These are phyloP conservation scores for Puccinellia tenuiflora DNA, from an alignment of 176 grass and related monocot species.

Conservation along the genomic window DNA sequence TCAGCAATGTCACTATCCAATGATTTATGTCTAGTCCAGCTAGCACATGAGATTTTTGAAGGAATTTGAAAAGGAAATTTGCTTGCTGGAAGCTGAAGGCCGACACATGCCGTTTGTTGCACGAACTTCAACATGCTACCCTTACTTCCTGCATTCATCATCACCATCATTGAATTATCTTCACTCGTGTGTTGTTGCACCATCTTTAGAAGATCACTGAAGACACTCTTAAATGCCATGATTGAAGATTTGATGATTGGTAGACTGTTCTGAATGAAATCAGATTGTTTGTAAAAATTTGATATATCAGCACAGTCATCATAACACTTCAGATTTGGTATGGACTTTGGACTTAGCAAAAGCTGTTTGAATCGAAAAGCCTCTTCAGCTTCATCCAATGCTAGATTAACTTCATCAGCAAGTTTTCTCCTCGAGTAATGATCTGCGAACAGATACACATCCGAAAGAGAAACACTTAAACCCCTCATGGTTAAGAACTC, in stretches of 20 bases:
- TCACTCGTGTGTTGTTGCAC: conserved; percentile 45
- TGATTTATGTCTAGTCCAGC: conserved; percentile 60
- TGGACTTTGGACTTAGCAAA: conserved; percentile 49
- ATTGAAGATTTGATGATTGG: conserved; percentile 50
- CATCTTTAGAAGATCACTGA: conserved; percentile 60
- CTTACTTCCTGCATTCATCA: conserved; percentile 88
- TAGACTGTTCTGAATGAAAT: conserved; percentile 27
- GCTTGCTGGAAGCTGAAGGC: conserved; percentile 65
- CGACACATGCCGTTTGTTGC: conserved; percentile 82
- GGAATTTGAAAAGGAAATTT: conserved; percentile 71
- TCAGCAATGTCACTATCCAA: conserved; percentile 15
- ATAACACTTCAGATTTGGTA: conserved; percentile 37
- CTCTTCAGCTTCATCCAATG: conserved; percentile 79
- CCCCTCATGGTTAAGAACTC: conserved; percentile 74
- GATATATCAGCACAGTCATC: conserved; percentile 46
- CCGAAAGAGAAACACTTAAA: conserved; percentile 70
- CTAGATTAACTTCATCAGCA: conserved; percentile 46
- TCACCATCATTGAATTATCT: conserved; percentile 78
- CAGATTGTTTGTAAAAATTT: conserved; percentile 10
- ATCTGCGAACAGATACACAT: conserved; percentile 69
- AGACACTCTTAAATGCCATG: conserved; percentile 78
- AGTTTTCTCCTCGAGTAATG: conserved; percentile 56
- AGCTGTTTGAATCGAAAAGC: conserved; percentile 55
- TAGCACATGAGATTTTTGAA: conserved; percentile 44
- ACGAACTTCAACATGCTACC: conserved; percentile 72